Evolutionary conservation across 352 stramenopile species (phyloP), one percentile per base, ranked within the genome.

Genomic region (Globisporangium iwayamae): DNA sequence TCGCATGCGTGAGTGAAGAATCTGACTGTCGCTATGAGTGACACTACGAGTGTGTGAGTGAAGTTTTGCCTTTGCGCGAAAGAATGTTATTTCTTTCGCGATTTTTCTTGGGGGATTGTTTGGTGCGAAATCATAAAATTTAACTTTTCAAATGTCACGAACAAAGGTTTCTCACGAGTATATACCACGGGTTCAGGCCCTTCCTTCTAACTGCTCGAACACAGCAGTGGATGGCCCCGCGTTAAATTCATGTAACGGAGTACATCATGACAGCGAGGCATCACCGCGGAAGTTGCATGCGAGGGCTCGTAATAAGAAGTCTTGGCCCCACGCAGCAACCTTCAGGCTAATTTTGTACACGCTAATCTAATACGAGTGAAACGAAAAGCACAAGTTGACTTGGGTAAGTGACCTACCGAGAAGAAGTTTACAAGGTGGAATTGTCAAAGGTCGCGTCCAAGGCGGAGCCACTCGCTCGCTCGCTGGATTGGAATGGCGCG

Each of bases 11-110:
- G 48, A 38, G 4, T 13, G 50, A 56, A 18, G n/a, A n/a, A 39
- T 41, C 34, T 39, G 34, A 10, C 34, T 8, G 8, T 39, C 34
- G 3, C 11, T 39, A 39, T 39, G 34, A 47, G 13, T n/a, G 18
- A 34, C 53, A 48, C n/a, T n/a, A 14, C 54, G 39, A 4, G 54
- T 14, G 55, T 18, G 55, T 60, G 55, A 60, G 55, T 60, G 55
- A 60, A 60, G 38, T 45, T 47, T 51, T 28, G 28, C 0, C 34
- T 14, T 22, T 20, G 36, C 25, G 1, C 25, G 25, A 39, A 39
- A 39, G 11, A 13, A 39, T 39, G 8, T 39, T 39, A 13, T 39
- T 39, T 39, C 13, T 39, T 39, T 39, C 34, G 34, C 34, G 8
- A 39, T 10, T 10, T 38, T 10, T 38, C 34, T 39, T 8, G 25